Evolutionary conservation across 306 rosid species (phyloP), one percentile per base, ranked within the genome.

Genomic region (Quercus dentata): DNA sequence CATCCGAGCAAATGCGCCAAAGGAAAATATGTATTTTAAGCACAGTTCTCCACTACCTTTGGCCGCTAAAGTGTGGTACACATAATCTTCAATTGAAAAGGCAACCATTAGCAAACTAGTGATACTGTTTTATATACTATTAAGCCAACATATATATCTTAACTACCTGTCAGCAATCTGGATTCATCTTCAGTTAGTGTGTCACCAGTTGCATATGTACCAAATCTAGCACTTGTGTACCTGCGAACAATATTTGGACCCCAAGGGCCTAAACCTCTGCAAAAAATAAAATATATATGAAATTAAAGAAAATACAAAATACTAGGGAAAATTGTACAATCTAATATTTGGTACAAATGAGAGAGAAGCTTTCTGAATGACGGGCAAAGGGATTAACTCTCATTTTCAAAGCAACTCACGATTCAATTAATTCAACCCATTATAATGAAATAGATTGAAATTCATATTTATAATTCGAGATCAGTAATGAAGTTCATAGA

Each of bases 241-340:
- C 55, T 88, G 74, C 81, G 87, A 71, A 96, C 97, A 58, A 91
- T 55, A 78, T 87, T 80, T 77, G 94, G 99, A 83, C 99, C 99
- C 97, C 90, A 96, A 76, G 99, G 99, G 74, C 99, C 99, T 80
- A 96, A 82, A 28, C 99, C 97, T 84, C 98, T 96, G 88, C 83
- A 78, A 78, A 61, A 82, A 73, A 68, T 15, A 79, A 25, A 65
- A 13, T 13, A 49, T 3, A 49, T 12, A 49, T 3, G 15, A 49
- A 49, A 13, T 49, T 49, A 69, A 3, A 30, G 7, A 28, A 59
- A 78, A 64, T 65, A 79, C 52, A 70, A 74, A 61, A 52, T 58
- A 74, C 8, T 12, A 63, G 49, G 64, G 27, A 75, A 62, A 12
- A 20, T 44, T 23, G 52, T 56, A 64, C 21, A 15, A 71, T 64